Evolutionary conservation across 2,329 filamentous ascomycete species (phyloP), one percentile per base, ranked within the genome.

Genomic region (Sporothrix phasma): DNA sequence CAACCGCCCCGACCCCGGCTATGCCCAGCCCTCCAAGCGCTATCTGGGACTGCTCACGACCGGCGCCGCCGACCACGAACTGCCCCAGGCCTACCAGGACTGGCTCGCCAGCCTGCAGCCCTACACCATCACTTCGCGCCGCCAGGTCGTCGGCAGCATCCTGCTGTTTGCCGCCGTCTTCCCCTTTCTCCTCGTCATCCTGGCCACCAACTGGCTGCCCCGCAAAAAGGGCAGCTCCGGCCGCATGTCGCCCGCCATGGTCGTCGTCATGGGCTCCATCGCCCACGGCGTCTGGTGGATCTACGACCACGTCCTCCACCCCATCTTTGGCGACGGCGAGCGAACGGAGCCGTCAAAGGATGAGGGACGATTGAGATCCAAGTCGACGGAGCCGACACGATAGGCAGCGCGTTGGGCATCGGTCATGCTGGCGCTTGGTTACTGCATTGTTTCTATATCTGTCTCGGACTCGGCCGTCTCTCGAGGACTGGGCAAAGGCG

Each of bases 321-420:
- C 75, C 0, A 46, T 87, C 0, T 97, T 95, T 78, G 93, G 93
- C 0, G 89, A 97, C 72, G 94, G 94, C 0, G 93, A 97, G 79
- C 83, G 82, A 70, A 87, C 84, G 3, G 31, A 62, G 46, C 53
- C 53, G 37, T 11, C 17, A 5, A 15, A 24, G 45, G 11, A 10
- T 19, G 22, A 13, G 45, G 15, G 13, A n/a, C 1, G 46, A 15
- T 2, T 10, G 17, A n/a, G n/a, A n/a, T n/a, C n/a, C n/a, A 13
- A 37, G 34, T 37, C 34, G 34, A 37, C 34, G 1, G 15, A 37
- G 1, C n/a, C n/a, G 34, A 37, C 5, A 13, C 34, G 34, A 37
- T 37, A n/a, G n/a, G n/a, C n/a, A n/a, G n/a, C n/a, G n/a, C n/a
- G n/a, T n/a, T n/a, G n/a, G n/a, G n/a, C n/a, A n/a, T n/a, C n/a